Base-by-base conservation (phyloP, 495 filamentous ascomycete genomes). In the Venustampulla echinocandica region DNA sequence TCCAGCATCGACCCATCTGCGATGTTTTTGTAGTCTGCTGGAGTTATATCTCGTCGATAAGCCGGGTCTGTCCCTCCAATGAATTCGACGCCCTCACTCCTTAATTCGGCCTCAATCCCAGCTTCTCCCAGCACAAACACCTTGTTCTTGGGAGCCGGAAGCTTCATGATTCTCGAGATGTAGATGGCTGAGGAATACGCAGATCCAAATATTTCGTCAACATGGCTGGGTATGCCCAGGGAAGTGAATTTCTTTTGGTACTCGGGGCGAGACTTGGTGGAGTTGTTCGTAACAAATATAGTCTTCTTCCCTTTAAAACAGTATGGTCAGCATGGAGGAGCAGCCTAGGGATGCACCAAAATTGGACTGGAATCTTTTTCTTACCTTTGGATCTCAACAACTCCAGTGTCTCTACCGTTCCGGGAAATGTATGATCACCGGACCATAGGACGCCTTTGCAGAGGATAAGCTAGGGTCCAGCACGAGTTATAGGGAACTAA, bases 391-490 rank as follows among this genome's bases (percentile, higher is more conserved):
- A 77, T 57, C 87, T 79, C 42, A 98, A 67, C 59, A 90, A 64
- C 32, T 89, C 80, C 10, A 98, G 56, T 1, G 87, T 90, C 66
- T 95, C 89, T 11, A 82, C 77, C 4, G 84, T 84, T 15, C 82
- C 84, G 11, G 84, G 80, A 55, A 95, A 94, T 10, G 88, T 68
- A 60, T 89, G 80, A 50, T 95, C 87, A 22, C 92, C 92, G 22
- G 88, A 93, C 92, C 92, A 98, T 47, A 98, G 69, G 10, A 98
- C 92, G 56, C 90, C 90, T 97, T n/a, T n/a, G n/a, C n/a, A n/a
- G n/a, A n/a, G 60, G 59, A 42, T 4, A 10, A 46, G 18, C n/a
- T 24, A 21, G 49, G 25, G 47, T 20, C 17, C 34, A 23, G 15
- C n/a, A 13, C 1, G 0, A 7, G 23, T n/a, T 9, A 11, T 25